Base-by-base conservation (phyloP, 1,284 basidiomycete genomes). In the Rhodotorula glutinis region DNA sequence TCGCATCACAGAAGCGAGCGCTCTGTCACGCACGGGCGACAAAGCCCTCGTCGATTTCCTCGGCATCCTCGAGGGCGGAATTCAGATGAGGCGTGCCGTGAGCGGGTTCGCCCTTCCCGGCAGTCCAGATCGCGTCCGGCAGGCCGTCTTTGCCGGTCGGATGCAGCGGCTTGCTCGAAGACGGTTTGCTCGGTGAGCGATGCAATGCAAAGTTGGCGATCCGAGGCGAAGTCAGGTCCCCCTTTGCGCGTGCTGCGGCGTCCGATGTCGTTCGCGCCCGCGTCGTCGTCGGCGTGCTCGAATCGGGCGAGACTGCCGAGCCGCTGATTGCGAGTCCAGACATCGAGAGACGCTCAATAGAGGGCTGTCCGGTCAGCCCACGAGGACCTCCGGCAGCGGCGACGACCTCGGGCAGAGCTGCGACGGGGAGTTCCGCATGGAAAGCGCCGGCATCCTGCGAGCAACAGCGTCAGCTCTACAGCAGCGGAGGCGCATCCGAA, bases 11-110 rank as follows among this genome's bases (percentile, higher is more conserved):
- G n/a, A n/a, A n/a, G n/a, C n/a, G n/a, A n/a, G n/a, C n/a, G n/a
- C n/a, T n/a, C n/a, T n/a, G n/a, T n/a, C 33, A 66, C 70, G 43
- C 27, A 72, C 70, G 63, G n/a, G 51, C 71, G 2, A 60, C 60
- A 41, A 67, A 70, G 1, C 66, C 71, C 46, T 70, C 68, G 47
- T 73, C 66, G 27, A 73, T 70, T 38, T 67, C 68, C 25, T 68
- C 68, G 2, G 71, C 71, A 4, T 73, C 57, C 54, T 73, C 71
- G 2, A 67, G 30, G 41, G 53, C 63, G 8, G 44, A 19, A 19
- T 73, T 52, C 13, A 73, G 57, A 19, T 63, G 51, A 7, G 66
- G 66, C 4, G 65, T 51, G 2, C 64, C 62, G 46, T 66, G 68
- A 17, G 53, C 58, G 17, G 17, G 40, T 29, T 55, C 27, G 23